Base-by-base conservation (phyloP, 192 early-diverging fungal genomes). In the Coemansia sp. region DNA sequence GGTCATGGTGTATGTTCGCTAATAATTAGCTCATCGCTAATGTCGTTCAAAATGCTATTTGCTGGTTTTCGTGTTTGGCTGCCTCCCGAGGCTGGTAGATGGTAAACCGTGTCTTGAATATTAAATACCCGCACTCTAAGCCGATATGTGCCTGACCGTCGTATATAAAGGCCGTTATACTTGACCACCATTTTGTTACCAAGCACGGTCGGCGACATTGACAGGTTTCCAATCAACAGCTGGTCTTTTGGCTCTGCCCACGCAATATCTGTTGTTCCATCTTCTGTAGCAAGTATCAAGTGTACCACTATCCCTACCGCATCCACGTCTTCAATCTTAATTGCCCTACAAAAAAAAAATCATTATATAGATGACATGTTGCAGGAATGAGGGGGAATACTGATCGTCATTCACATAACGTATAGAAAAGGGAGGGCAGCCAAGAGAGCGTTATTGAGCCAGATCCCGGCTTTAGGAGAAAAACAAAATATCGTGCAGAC, bases 181-280 rank as follows among this genome's bases (percentile, higher is more conserved):
- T 15, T 54, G 14, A 45, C 49, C 6, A 66, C 74, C 40, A 70
- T 11, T 14, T 44, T 51, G n/a, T 36, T 40, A 5, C 60, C 53
- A 23, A 40, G 10, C 0, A 77, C 51, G 26, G 51, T 31, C 0
- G 68, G 68, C 14, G 64, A 31, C 26, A 30, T 26, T 10, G 42
- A 12, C 0, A n/a, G 18, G 3, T 49, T 21, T 10, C 68, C 74
- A 12, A 20, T 3, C n/a, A 77, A 49, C 18, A 71, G 36, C 16
- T 14, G 55, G 17, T 56, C 59, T 11, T 57, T 56, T 8, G 57
- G 40, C 16, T 42, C 47, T 31, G 66, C 62, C 15, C 52, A 40
- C 1, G 43, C 68, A 23, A 50, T 45, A 18, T 71, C 68, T 20
- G 67, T 28, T 8, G 68, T 57, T 5, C 74, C 74, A 28, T 70